Evolutionary conservation across 2,329 filamentous ascomycete genomes (phyloP), one percentile per base, ranked within the genome.

Genomic region (Cytospora leucostoma): DNA sequence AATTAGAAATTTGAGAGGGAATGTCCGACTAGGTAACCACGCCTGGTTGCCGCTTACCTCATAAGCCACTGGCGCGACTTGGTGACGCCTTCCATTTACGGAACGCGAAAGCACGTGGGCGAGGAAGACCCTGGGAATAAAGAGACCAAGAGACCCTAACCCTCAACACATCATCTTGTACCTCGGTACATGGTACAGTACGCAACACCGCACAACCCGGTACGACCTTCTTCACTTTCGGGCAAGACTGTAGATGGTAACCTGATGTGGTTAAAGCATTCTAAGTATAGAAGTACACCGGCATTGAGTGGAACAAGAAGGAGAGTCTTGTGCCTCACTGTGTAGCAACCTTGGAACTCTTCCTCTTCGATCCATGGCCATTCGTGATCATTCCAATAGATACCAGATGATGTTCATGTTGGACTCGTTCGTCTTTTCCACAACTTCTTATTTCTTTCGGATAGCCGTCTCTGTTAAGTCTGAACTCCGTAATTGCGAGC

Each of bases 21-120:
- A 38, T 40, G 34, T 55, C n/a, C 17, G 19, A 54, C 3, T 13
- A 37, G 13, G 51, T 27, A 49, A 7, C 61, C 32, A 35, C 60
- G 21, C 53, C 13, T 52, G 54, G 35, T 54, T 55, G 49, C 27
- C 55, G 49, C 54, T 62, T 58, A 58, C 55, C 21, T 50, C 19
- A 40, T 35, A 40, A 40, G 34, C 35, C 59, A 21, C 54, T 44
- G 34, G 49, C 54, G 54, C 54, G 53, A 62, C 44, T 47, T 49
- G 50, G n/a, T 27, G 21, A n/a, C 51, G 59, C 59, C 19, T 49
- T 37, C 40, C 38, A 33, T 32, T 15, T 55, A 15, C 32, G 40
- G 38, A 38, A 61, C 60, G 60, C 60, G 60, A 62, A 59, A 58
- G 37, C 60, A 62, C 60, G 60, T 62, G 60, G 58, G 35, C 27